Conservation (phyloP, 768 basidiomycete genomes). For the Coprinellus micaceus region DNA sequence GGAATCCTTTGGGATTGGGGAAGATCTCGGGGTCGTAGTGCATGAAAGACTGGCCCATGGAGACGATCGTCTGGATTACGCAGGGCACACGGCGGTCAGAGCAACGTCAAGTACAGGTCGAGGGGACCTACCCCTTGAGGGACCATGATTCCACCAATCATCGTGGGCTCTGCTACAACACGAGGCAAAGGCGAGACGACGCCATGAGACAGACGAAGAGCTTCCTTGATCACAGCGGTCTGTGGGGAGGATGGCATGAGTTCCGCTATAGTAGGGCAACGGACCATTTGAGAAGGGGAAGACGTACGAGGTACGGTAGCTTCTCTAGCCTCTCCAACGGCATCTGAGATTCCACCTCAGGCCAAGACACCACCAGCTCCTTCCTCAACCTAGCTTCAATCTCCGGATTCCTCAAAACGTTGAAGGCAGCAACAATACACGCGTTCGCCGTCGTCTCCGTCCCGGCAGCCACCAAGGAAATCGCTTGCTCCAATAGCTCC, state of each 20-base stretch:
- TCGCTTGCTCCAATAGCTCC: background rate
- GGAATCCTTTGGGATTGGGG: slow-evolving; percentile 35
- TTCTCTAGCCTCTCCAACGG: slow-evolving; percentile 38
- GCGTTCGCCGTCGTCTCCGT: slow-evolving; percentile 42
- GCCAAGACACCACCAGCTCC: slow-evolving; percentile 39
- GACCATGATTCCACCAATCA: slow-evolving; percentile 31
- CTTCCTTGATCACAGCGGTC: slow-evolving; percentile 48
- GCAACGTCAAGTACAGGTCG: background rate
- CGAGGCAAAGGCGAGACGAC: slow-evolving; percentile 37
- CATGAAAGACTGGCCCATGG: slow-evolving; percentile 36
- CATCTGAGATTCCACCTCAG: slow-evolving; percentile 29
- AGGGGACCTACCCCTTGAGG: slow-evolving; percentile 33
- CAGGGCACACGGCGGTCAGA: too few species aligned
- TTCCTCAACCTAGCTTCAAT: slow-evolving; percentile 26
- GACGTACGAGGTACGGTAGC: slow-evolving; percentile 31
- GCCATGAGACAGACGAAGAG: slow-evolving; percentile 39
- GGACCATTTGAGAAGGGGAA: background rate
- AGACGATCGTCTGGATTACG: slow-evolving; percentile 38
- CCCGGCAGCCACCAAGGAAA: slow-evolving; percentile 27
- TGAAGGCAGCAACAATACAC: slow-evolving; percentile 32
- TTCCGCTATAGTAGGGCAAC: background rate
- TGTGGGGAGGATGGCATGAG: slow-evolving; percentile 12
- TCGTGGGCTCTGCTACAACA: slow-evolving; percentile 30
- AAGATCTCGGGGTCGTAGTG: slow-evolving; percentile 39
- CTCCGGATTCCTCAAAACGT: slow-evolving; percentile 29